Percentiles rank a stretch among this genome's conserved stretches.
These are phyloP conservation scores for Ilyonectria destructans DNA, from an alignment of 2,329 filamentous ascomycete genomes.

Conservation along the genomic window DNA sequence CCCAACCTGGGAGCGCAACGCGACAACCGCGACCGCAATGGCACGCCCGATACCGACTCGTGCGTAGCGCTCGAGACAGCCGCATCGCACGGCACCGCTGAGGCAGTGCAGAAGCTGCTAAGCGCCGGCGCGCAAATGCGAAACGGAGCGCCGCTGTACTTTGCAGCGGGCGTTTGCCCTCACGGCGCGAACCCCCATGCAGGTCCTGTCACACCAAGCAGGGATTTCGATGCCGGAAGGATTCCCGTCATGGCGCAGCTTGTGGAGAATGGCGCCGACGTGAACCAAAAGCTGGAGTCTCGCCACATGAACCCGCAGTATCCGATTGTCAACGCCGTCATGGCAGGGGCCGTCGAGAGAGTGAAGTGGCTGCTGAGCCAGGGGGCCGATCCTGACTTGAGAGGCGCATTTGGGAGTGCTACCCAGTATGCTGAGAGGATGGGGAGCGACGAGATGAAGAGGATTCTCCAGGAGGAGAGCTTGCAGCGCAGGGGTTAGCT, in stretches of 20 bases:
- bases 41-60: constrained; percentile 30
- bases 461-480: constrained; percentile 18
- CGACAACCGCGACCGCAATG: constrained; percentile 29
- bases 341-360: constrained; percentile 39
- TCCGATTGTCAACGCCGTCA: constrained; percentile 40
- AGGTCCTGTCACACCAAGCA: constrained; percentile 1
- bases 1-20: constrained; percentile 39
- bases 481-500: neutral
- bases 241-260: constrained; percentile 39
- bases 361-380: constrained; percentile 38
- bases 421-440: constrained; percentile 18
- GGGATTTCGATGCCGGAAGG: constrained; percentile 28
- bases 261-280: constrained; percentile 32
- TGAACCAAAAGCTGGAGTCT: constrained; percentile 27
- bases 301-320: constrained; percentile 34
- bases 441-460: constrained; percentile 37
- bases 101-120: constrained; percentile 35
- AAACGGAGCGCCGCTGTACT: constrained; percentile 39
- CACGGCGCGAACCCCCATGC: constrained; percentile 17
- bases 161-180: constrained; percentile 31
- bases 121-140: constrained; percentile 31
- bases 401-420: constrained; percentile 38
- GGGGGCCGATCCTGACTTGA: constrained; percentile 35
- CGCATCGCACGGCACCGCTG: constrained; percentile 12
- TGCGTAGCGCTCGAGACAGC: constrained; percentile 37